Conservation (phyloP, 768 basidiomycete genomes). For the Crassisporium funariophilum region DNA sequence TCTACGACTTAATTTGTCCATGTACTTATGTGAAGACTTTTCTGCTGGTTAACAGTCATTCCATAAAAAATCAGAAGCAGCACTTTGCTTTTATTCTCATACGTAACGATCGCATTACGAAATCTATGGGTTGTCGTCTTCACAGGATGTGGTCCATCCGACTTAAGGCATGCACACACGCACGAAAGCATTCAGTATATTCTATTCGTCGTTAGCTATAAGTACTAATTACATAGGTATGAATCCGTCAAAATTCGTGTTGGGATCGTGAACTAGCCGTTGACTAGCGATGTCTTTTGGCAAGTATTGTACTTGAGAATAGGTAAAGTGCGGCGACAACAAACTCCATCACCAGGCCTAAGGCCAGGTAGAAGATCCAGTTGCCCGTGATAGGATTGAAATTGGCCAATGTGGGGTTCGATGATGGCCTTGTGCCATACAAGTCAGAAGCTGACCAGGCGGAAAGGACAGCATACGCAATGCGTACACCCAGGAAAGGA, state of each 20-base stretch:
- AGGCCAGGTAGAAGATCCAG: slow-evolving; percentile 59
- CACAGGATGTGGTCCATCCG: too few relatives aligned
- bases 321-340: slow-evolving; percentile 50
- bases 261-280: slow-evolving; percentile 7
- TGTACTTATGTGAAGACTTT: background rate
- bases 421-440: slow-evolving; percentile 37
- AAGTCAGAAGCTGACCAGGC: slow-evolving; percentile 57
- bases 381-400: slow-evolving; percentile 60
- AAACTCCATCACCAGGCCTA: slow-evolving; percentile 65
- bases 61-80: too few relatives aligned
- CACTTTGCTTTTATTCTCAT: too few relatives aligned
- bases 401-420: slow-evolving; percentile 47
- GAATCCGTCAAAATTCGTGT: background rate
- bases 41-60: too few relatives aligned
- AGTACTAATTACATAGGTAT: slow-evolving; percentile 2
- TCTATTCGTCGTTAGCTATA: slow-evolving; percentile 1
- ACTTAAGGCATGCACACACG: too few relatives aligned
- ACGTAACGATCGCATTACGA: too few relatives aligned
- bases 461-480: slow-evolving; percentile 59
- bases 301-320: slow-evolving; percentile 46
- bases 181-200: too few relatives aligned
- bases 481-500: slow-evolving; percentile 60
- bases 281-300: slow-evolving; percentile 26
- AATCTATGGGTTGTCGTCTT: too few relatives aligned
- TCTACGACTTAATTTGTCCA: background rate